phyloP scores from a whole-genome alignment of 768 basidiomycete species.

The Boletellus ananas region DNA sequence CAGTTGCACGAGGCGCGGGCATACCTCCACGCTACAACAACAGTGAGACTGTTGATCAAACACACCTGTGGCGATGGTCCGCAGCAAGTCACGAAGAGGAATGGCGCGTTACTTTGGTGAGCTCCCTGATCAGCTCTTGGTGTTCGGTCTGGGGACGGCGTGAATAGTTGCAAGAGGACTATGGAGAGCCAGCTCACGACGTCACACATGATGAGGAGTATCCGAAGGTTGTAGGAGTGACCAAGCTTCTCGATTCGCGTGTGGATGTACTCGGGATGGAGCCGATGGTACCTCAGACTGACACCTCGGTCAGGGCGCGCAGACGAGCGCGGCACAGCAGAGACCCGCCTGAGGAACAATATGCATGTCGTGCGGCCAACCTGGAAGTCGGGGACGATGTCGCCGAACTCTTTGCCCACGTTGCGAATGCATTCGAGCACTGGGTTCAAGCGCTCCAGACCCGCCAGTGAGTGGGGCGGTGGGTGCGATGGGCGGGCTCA shows the following conservation, averaged over 20 bases:
- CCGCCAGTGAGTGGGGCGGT: background rate
- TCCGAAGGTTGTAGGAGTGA: constrained; percentile 73
- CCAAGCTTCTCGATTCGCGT: constrained; percentile 85
- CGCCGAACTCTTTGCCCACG: constrained; percentile 91
- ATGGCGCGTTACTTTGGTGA: constrained; percentile 65
- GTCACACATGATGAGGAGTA: constrained; percentile 89
- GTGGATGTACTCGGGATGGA: constrained; percentile 97
- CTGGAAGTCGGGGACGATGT: constrained; percentile 92
- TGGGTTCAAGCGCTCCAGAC: constrained; percentile 73
- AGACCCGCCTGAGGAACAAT: constrained; percentile 76
- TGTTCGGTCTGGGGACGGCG: constrained; percentile 70
- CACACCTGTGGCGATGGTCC: constrained; percentile 50
- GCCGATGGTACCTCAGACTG: constrained; percentile 90
- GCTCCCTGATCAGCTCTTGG: constrained; percentile 84
- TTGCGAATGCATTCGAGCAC: constrained; percentile 84
- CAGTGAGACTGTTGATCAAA: constrained; percentile 88
- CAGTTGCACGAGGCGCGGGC: constrained; percentile 20
- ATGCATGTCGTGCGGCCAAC: constrained; percentile 93
- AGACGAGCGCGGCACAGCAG: background rate
- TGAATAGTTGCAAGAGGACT: background rate
- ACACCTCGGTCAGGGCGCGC: background rate
- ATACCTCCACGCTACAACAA: constrained; percentile 90
- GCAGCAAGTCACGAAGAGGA: constrained; percentile 2
- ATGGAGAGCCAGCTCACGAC: constrained; percentile 55
- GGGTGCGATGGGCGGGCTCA: constrained; percentile 12